Evolutionary conservation across 371 early-diverging fungal species (phyloP).

Genomic region (Rhizomucor miehei): DNA sequence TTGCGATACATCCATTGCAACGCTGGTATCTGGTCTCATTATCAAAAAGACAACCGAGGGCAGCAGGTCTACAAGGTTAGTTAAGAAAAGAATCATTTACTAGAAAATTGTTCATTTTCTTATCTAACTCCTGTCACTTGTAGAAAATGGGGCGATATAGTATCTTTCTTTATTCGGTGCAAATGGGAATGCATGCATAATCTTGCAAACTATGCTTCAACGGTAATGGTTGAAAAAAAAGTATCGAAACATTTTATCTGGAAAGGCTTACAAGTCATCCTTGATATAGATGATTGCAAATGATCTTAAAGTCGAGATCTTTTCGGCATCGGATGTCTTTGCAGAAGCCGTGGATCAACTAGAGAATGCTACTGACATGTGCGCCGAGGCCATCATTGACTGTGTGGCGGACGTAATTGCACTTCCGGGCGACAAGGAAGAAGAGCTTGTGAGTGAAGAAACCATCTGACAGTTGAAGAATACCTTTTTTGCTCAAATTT

Average conservation of each 20-base stretch:
- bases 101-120: no score
- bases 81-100: no score
- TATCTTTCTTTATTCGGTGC: constrained; percentile 30
- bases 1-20: constrained; percentile 14
- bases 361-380: constrained; percentile 37
- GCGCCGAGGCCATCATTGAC: constrained; percentile 35
- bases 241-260: neutral
- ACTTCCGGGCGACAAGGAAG: constrained; percentile 30
- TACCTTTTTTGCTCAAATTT: neutral
- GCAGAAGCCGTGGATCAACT: constrained; percentile 39
- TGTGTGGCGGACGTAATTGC: constrained; percentile 26
- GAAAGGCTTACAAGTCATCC: neutral
- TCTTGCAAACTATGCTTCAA: constrained; percentile 23
- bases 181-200: constrained; percentile 39
- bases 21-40: constrained; percentile 15
- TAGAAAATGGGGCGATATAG: constrained; percentile 38
- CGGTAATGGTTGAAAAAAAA: constrained; percentile 5
- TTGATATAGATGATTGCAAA: neutral
- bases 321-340: constrained; percentile 29
- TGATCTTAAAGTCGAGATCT: constrained; percentile 4
- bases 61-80: no score
- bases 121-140: no score
- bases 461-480: neutral
- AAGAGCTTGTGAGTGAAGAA: constrained; percentile 22
- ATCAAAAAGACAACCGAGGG: constrained; percentile 19